Evolutionary conservation across 768 basidiomycete genomes (phyloP), one percentile per base, ranked within the genome.

Genomic region (Suillus alpinus): DNA sequence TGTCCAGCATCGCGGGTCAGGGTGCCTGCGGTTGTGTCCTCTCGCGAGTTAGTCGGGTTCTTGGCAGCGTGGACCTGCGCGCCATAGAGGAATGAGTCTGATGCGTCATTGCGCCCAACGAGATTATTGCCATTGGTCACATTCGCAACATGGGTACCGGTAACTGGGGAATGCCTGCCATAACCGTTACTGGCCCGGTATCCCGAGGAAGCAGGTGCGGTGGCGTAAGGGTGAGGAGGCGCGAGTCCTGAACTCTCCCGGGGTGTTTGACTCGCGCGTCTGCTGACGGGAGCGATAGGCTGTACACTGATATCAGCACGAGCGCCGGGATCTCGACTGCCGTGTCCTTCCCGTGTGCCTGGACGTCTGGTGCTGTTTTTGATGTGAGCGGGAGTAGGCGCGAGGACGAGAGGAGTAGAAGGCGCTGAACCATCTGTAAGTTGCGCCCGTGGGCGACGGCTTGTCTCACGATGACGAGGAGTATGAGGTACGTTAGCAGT

Each of bases 181-280:
- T 86, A 89, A 59, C 73, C 70, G 61, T 73, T 72, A 40, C 76
- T 74, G 31, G 71, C 72, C 18, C 87, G 85, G 68, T 86, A 86
- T 3, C 82, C 84, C 46, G 77, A 81, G 1, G 83, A 76, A 59
- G 79, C 83, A 6, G 86, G 83, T 7, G 86, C 83, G 39, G 83
- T 78, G 9, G 89, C 91, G 59, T 92, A 92, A 36, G 91, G 91
- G 69, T 92, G 91, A 34, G 86, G 80, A 9, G 80, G 76, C 20
- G 80, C 75, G 43, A 87, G 78, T 10, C 79, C 80, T 34, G 71
- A 77, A 18, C 69, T 67, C 36, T 83, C 81, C 58, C 81, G 77
- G 58, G 82, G 83, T 56, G 83, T 84, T 68, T 89, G 87, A 68
- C 90, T 91, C 3, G 81, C 81, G 41, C 91, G 84, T 56, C 89